Conservation (phyloP, 805 yeast species). For the Starmerella bacillaris region DNA sequence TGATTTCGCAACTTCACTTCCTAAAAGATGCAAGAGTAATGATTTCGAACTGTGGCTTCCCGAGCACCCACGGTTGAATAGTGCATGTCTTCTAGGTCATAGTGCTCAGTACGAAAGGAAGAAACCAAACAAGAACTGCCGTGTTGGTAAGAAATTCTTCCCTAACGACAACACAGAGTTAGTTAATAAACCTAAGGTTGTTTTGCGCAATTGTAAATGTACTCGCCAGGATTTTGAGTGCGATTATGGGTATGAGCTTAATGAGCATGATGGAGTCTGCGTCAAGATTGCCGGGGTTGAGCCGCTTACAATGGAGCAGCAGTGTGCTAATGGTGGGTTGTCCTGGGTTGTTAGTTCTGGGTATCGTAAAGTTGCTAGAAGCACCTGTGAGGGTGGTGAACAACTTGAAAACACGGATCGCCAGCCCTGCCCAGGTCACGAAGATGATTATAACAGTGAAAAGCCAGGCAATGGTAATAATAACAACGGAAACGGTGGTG, state of each 20-base stretch:
- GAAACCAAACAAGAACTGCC: slow-evolving; percentile 45
- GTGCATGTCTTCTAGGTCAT: slow-evolving; percentile 52
- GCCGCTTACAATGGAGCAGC: slow-evolving; percentile 27
- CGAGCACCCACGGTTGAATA: slow-evolving; percentile 31
- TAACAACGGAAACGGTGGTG: not conserved
- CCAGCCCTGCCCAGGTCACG: slow-evolving; percentile 77
- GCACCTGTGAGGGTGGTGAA: slow-evolving; percentile 73
- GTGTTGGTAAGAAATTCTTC: slow-evolving; percentile 22
- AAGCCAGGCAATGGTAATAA: not conserved
- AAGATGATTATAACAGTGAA: slow-evolving; percentile 32
- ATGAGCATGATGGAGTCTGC: slow-evolving; percentile 60
- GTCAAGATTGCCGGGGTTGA: slow-evolving; percentile 55
- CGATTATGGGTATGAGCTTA: slow-evolving; percentile 64
- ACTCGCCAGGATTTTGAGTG: slow-evolving; percentile 81
- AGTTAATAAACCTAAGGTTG: slow-evolving; percentile 40
- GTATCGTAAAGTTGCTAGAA: slow-evolving; percentile 66
- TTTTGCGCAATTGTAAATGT: slow-evolving; percentile 58
- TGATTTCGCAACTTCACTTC: slow-evolving; percentile 38
- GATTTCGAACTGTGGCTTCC: slow-evolving; percentile 56
- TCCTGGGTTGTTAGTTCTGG: slow-evolving; percentile 70
- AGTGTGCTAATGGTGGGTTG: slow-evolving; percentile 30
- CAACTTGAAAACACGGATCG: slow-evolving; percentile 47
- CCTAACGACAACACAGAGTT: slow-evolving; percentile 27
- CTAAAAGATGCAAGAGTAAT: slow-evolving; percentile 39
- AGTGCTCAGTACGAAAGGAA: slow-evolving; percentile 43